Base-by-base conservation (phyloP, 257 asterid genomes). In the Ehretia macrophylla region DNA sequence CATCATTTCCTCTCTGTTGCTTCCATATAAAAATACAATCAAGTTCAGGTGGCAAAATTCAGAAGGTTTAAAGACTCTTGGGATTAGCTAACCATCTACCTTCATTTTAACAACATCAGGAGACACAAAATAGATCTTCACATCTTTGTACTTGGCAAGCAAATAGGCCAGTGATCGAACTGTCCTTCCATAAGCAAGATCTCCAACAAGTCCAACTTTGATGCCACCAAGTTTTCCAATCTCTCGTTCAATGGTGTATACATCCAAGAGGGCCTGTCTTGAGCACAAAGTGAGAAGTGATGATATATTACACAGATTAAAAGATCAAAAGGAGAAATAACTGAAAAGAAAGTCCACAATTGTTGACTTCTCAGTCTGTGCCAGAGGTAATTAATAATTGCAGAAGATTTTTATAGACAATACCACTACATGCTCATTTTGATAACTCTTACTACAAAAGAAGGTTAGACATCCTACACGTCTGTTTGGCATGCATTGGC, bases 151-250 rank as follows among this genome's bases (percentile, higher is more conserved):
- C 75, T 75, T 76, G 22, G 95, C 80, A 5, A 89, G 97, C 74
- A 92, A 75, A 78, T 88, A 75, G 54, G 99, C 94, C 60, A 92
- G 97, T 13, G 99, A 92, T 6, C 97, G 84, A 16, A 92, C 96
- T 14, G 99, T 88, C 68, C 97, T 81, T 53, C 99, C 97, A 62
- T 84, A 23, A 63, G 97, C 97, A 82, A 92, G 96, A 85, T 92
- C 99, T 66, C 97, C 95, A 8, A 92, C 95, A 22, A 93, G 94
- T 63, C 85, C 97, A 69, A 93, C 96, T 72, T 78, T 83, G 61
- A 86, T 89, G 63, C 94, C 97, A 59, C 89, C 94, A 55, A 89
- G 91, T 63, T 86, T 89, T 37, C 97, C 96, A 49, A 83, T 77
- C 79, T 92, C 99, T 76, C 95, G 71, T 75, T 86, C 79, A 50